A percentile compares a stretch with the other conserved stretches of the same genome.
Conservation (phyloP, 1,284 basidiomycete genomes). For the Ganoderma lingzhi region DNA sequence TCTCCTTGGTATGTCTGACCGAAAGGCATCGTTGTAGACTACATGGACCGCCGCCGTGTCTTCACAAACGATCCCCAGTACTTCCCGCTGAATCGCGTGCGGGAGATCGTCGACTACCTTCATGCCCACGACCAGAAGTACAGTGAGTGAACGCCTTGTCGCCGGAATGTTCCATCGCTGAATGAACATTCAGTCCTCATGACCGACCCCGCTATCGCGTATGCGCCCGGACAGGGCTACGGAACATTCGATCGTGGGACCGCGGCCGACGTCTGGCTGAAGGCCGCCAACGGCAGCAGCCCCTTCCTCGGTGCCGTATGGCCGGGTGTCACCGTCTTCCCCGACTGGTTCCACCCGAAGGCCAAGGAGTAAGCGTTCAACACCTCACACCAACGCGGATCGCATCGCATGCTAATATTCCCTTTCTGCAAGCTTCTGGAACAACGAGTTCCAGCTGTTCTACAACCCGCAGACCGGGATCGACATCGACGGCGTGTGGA, state of each 20-base stretch:
- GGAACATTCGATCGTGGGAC: slow-evolving; percentile 65
- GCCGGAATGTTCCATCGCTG: slow-evolving; percentile 1
- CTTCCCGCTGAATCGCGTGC: slow-evolving; percentile 69
- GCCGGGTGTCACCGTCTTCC: slow-evolving; percentile 74
- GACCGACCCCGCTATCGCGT: slow-evolving; percentile 78
- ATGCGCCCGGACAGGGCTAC: slow-evolving; percentile 57
- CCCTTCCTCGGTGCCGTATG: slow-evolving; percentile 68
- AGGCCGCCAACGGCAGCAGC: slow-evolving; percentile 63
- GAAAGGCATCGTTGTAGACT: slow-evolving; percentile 52
- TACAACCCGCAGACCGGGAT: slow-evolving; percentile 63
- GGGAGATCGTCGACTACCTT: slow-evolving; percentile 68
- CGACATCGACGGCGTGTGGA: slow-evolving; percentile 76
- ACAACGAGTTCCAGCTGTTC: slow-evolving; percentile 66
- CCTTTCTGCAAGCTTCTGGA: slow-evolving; percentile 60
- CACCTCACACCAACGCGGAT: no score
- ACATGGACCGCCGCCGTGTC: slow-evolving; percentile 73
- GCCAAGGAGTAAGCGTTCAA: slow-evolving; percentile 51
- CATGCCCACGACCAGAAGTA: slow-evolving; percentile 67
- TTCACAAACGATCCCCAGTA: slow-evolving; percentile 76
- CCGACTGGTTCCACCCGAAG: slow-evolving; percentile 74
- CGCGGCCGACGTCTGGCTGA: slow-evolving; percentile 65
- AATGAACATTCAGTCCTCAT: slow-evolving; percentile 59
- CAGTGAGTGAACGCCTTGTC: slow-evolving; percentile 45
- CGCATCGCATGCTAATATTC: neutral
- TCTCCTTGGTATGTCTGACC: neutral